Evolutionary conservation across 148 eudicot genomes (phyloP).

Genomic region (Diospyros lotus): DNA sequence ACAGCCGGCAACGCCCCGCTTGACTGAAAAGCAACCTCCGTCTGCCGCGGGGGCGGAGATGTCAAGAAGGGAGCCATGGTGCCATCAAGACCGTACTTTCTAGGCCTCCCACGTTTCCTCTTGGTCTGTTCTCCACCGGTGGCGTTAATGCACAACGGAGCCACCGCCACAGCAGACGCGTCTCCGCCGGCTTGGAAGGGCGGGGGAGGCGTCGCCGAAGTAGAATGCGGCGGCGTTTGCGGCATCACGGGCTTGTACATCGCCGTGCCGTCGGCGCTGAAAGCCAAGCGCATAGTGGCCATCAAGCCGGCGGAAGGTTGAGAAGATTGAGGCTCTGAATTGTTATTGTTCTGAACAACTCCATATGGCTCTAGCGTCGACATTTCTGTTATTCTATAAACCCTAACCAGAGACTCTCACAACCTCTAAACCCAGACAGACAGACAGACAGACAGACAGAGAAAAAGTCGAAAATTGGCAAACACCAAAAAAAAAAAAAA

Average conservation of each 20-base stretch:
- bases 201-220: constrained; percentile 8
- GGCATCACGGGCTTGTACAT: constrained; percentile 28
- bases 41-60: constrained; percentile 3
- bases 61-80: constrained; percentile 18
- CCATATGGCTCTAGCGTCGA: constrained; percentile 11
- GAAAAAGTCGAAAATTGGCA: neutral
- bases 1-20: constrained; percentile 11
- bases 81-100: constrained; percentile 45
- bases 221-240: constrained; percentile 4
- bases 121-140: constrained; percentile 18
- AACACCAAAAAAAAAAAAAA: too few relatives aligned
- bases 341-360: constrained; percentile 3
- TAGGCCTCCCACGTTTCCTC: constrained; percentile 53
- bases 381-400: constrained; percentile 11
- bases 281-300: constrained; percentile 29
- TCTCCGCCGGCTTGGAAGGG: constrained; percentile 7
- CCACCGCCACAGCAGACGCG: constrained; percentile 13
- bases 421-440: neutral
- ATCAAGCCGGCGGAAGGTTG: constrained; percentile 2
- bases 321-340: constrained; percentile 2
- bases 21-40: constrained; percentile 8
- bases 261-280: constrained; percentile 21
- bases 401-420: neutral
- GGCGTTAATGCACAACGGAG: neutral
- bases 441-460: neutral